phyloP scores from a whole-genome alignment of 1,284 basidiomycete genomes.

The Xerocomus minutiporus region DNA sequence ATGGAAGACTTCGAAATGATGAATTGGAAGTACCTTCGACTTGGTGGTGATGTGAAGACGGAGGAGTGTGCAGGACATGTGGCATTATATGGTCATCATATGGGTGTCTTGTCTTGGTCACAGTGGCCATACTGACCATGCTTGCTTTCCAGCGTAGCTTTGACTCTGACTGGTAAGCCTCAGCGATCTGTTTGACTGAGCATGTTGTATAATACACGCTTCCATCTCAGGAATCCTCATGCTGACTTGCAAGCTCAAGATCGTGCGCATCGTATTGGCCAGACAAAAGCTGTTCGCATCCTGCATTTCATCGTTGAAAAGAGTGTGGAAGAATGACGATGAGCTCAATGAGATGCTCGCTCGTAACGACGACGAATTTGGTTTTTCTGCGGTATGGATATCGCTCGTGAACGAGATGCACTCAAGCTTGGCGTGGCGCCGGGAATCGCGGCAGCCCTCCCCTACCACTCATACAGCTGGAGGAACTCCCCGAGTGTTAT shows the following conservation, averaged over 20 bases:
- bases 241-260: slow-evolving; percentile 99
- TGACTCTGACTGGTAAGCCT: slow-evolving; percentile 76
- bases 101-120: slow-evolving; percentile 44
- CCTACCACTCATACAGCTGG: slow-evolving; percentile 76
- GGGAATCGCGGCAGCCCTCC: slow-evolving; percentile 82
- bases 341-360: slow-evolving; percentile 95
- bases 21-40: slow-evolving; percentile 86
- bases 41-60: slow-evolving; percentile 98
- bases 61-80: slow-evolving; percentile 94
- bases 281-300: slow-evolving; percentile 97
- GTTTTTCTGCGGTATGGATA: slow-evolving; percentile 84
- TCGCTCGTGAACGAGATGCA: slow-evolving; percentile 70
- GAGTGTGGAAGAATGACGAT: slow-evolving; percentile 97
- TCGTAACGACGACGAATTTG: slow-evolving; percentile 77
- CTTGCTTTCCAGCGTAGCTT: slow-evolving; percentile 47
- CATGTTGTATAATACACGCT: neutral
- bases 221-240: slow-evolving; percentile 77
- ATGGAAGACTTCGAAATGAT: slow-evolving; percentile 98
- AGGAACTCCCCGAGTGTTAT: slow-evolving; percentile 93
- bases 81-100: slow-evolving; percentile 98
- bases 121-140: slow-evolving; percentile 6
- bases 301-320: slow-evolving; percentile 96
- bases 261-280: slow-evolving; percentile 98
- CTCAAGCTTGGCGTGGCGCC: slow-evolving; percentile 66
- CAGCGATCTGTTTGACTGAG: neutral